These are phyloP conservation scores for Geotrichum fermentans DNA, from an alignment of 1,139 yeast species.

Conservation along the genomic window DNA sequence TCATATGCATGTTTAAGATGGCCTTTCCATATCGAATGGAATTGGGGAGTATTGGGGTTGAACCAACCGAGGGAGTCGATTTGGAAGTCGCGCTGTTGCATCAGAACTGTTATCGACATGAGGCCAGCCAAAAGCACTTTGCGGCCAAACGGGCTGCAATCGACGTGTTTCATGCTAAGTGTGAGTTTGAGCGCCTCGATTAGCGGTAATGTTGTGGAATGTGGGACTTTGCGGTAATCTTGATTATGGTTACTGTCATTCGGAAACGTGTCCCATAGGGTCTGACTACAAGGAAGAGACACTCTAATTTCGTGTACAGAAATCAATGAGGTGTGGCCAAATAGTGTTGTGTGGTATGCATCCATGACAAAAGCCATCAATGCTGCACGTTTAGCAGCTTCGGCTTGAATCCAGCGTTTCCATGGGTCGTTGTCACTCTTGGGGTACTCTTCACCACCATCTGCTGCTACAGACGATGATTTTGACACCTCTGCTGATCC, in stretches of 20 bases:
- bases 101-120: slow-evolving; percentile 61
- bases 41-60: background rate
- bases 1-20: slow-evolving; percentile 10
- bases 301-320: slow-evolving; percentile 67
- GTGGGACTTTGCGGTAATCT: slow-evolving; percentile 5
- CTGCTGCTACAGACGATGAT: background rate
- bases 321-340: slow-evolving; percentile 66
- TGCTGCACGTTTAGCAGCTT: slow-evolving; percentile 71
- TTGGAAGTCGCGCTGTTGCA: slow-evolving; percentile 68
- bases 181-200: slow-evolving; percentile 52
- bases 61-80: slow-evolving; percentile 44
- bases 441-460: slow-evolving; percentile 4
- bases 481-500: background rate
- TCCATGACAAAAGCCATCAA: slow-evolving; percentile 76
- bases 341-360: slow-evolving; percentile 68
- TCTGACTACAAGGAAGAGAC: slow-evolving; percentile 74
- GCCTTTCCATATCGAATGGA: slow-evolving; percentile 9
- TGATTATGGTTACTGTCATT: slow-evolving; percentile 18
- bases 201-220: slow-evolving; percentile 40
- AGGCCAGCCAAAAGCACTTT: slow-evolving; percentile 66
- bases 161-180: slow-evolving; percentile 50
- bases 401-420: slow-evolving; percentile 69
- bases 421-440: slow-evolving; percentile 34
- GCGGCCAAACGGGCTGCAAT: slow-evolving; percentile 53
- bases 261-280: slow-evolving; percentile 54